These are phyloP conservation scores for Vaccinium corymbosum DNA, from an alignment of 148 eudicot genomes.

Conservation along the genomic window DNA sequence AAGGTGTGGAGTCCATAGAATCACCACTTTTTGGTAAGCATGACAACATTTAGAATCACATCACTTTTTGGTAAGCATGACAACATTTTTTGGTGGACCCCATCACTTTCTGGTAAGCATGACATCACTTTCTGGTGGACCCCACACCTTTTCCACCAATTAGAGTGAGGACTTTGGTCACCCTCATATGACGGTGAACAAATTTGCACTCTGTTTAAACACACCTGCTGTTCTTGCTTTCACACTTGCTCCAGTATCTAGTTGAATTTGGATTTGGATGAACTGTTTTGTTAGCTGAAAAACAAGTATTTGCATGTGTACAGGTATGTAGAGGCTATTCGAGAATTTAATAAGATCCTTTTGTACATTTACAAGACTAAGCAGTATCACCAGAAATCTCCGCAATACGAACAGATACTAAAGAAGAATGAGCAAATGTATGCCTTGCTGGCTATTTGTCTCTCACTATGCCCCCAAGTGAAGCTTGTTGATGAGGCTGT, in stretches of 20 bases:
- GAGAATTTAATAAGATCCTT: slow-evolving; percentile 84
- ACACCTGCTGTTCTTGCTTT: background rate
- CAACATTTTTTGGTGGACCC: too few species aligned
- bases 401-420: slow-evolving; percentile 91
- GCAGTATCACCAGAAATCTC: slow-evolving; percentile 88
- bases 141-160: too few species aligned
- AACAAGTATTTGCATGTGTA: background rate
- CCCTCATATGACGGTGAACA: too few species aligned
- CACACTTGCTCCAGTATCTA: background rate
- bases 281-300: background rate
- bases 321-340: slow-evolving; percentile 85
- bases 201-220: background rate
- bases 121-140: too few species aligned
- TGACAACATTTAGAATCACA: too few species aligned
- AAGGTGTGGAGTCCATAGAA: too few species aligned
- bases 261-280: background rate
- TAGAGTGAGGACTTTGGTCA: too few species aligned
- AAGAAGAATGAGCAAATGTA: slow-evolving; percentile 99
- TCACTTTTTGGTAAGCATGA: too few species aligned
- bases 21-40: too few species aligned
- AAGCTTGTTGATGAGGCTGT: slow-evolving; percentile 95
- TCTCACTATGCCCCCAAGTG: slow-evolving; percentile 87
- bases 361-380: slow-evolving; percentile 87
- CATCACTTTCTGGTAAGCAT: too few species aligned
- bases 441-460: slow-evolving; percentile 79